Conservation (phyloP, 2,329 filamentous ascomycete genomes). For the Aspergillus unguis region DNA sequence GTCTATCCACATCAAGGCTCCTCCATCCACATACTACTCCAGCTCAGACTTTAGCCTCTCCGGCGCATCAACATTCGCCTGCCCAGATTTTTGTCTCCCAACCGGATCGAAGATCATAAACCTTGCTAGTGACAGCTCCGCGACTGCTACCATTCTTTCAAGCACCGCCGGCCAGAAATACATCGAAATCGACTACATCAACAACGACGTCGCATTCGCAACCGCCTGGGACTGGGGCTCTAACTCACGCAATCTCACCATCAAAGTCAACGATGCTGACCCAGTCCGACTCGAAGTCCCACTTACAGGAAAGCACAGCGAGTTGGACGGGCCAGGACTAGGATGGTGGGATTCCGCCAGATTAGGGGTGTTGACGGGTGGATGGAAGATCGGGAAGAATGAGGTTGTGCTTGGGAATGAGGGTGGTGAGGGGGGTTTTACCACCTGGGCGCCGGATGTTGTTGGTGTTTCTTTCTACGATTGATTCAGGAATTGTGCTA, state of each 20-base stretch:
- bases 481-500: not conserved
- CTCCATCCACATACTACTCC: constrained; percentile 41
- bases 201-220: constrained; percentile 50
- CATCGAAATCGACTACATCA: constrained; percentile 51
- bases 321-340: constrained; percentile 38
- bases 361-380: constrained; percentile 45
- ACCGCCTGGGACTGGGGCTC: constrained; percentile 45
- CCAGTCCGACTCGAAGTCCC: constrained; percentile 51
- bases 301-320: constrained; percentile 37
- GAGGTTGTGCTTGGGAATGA: constrained; percentile 39
- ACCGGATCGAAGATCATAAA: constrained; percentile 44
- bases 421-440: constrained; percentile 24
- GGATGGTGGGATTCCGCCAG: constrained; percentile 52
- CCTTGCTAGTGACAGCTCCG: constrained; percentile 30
- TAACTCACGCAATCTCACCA: constrained; percentile 51
- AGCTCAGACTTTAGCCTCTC: constrained; percentile 34
- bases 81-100: constrained; percentile 43
- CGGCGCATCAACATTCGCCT: constrained; percentile 39
- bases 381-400: constrained; percentile 42
- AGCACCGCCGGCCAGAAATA: constrained; percentile 36
- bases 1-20: constrained; percentile 22
- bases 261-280: constrained; percentile 45
- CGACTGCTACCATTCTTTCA: constrained; percentile 37
- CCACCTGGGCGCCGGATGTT: constrained; percentile 34
- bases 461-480: constrained; percentile 34